Conservation (phyloP, 164 flowering plant genomes). For the Tetracentron sinense region DNA sequence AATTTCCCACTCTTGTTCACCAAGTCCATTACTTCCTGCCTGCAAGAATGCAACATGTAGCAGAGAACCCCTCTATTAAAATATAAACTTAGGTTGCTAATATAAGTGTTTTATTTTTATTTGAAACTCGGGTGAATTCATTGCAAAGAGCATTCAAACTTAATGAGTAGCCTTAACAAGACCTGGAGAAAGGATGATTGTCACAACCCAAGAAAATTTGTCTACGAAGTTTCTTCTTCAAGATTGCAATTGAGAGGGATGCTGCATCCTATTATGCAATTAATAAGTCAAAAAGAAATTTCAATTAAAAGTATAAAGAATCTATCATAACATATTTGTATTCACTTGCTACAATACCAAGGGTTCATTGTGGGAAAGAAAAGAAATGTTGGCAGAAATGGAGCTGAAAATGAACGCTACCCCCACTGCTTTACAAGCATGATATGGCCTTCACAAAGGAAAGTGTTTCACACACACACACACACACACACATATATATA, state of each 20-base stretch:
- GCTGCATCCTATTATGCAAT: conserved; percentile 75
- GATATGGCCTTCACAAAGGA: too few species aligned
- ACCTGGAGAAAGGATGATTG: conserved; percentile 94
- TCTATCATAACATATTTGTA: too few species aligned
- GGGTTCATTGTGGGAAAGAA: not conserved
- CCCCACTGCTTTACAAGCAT: too few species aligned
- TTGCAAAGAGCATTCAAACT: not conserved
- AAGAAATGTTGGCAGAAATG: not conserved
- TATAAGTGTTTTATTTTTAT: not conserved
- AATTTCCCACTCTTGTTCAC: conserved; percentile 73
- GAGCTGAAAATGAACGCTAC: too few species aligned
- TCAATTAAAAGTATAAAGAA: too few species aligned
- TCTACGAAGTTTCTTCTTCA: conserved; percentile 66
- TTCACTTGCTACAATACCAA: not conserved
- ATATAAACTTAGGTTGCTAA: not conserved
- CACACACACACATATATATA: too few species aligned
- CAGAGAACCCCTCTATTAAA: not conserved
- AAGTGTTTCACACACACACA: too few species aligned
- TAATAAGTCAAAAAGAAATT: conserved; percentile 1
- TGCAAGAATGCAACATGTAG: conserved; percentile 27
- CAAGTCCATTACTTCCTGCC: conserved; percentile 84
- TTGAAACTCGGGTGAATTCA: not conserved
- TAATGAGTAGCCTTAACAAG: conserved; percentile 1
- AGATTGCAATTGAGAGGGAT: conserved; percentile 67
- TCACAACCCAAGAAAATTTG: conserved; percentile 89